Evolutionary conservation across 2,329 filamentous ascomycete genomes (phyloP), one percentile per base, ranked within the genome.

Genomic region (Coniochaeta pulveracea): DNA sequence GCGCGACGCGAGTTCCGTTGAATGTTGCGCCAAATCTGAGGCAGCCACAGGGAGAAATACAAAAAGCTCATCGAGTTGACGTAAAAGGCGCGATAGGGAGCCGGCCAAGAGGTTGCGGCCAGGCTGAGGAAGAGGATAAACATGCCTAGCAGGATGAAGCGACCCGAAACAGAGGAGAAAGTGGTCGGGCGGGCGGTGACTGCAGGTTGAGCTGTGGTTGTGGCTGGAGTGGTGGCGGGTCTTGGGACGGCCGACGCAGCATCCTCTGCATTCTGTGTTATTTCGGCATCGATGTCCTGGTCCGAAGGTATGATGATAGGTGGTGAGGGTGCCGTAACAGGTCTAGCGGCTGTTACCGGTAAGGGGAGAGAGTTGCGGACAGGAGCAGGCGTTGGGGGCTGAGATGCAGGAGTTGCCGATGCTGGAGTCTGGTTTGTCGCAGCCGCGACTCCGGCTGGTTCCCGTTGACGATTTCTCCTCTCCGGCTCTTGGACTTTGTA

Each of bases 1-100:
- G 89, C 88, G 47, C 83, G 84, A 25, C 88, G 84, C 55, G 86
- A 94, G 57, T 95, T 95, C 34, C 89, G 83, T 56, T 84, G 76
- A 34, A 82, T 67, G 53, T 98, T 98, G 40, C 91, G 83, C 50
- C 82, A 74, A 44, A 96, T 93, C 54, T 98, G 91, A 0, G 91
- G 89, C 1, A 78, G 52, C 89, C 89, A 96, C 50, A 95, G 79
- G 14, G 88, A 94, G 27, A 95, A 72, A 51, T 95, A 95, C 34
- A 71, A 43, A 46, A 89, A 75, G 3, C 73, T 68, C 15, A 93
- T 60, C 3, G 66, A 42, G 50, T 88, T 73, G 46, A 73, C 61
- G 50, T 78, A 79, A 33, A 61, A 49, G 16, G 65, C 59, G 22
- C 76, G 72, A 26, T 70, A 49, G 6, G 56, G 51, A 2, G 68